phyloP scores from a whole-genome alignment of 345 rosid species.

The Clarkia xantiana region DNA sequence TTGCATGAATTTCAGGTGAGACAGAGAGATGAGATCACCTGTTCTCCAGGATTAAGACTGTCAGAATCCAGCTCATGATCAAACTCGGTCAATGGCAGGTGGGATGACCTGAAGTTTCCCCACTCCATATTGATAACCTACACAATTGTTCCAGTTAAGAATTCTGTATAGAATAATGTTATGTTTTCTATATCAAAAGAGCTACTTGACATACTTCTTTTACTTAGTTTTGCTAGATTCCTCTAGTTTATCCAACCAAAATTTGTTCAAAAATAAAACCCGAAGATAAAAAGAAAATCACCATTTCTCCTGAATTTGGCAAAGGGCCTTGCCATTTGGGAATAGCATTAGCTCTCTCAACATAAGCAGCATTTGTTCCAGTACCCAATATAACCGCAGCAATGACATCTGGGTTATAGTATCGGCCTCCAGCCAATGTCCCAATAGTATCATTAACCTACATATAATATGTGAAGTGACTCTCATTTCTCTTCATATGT shows the following conservation, averaged over 20 bases:
- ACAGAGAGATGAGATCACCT: constrained; percentile 28
- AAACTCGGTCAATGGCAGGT: constrained; percentile 55
- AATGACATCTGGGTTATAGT: constrained; percentile 41
- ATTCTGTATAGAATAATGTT: too few species aligned
- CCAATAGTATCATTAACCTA: constrained; percentile 89
- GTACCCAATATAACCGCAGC: constrained; percentile 91
- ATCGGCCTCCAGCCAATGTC: constrained; percentile 86
- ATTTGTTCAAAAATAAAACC: background rate
- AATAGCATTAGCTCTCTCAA: constrained; percentile 63
- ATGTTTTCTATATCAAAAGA: too few species aligned
- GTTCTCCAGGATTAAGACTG: constrained; percentile 65
- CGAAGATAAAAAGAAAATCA: constrained; percentile 6
- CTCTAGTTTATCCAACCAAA: too few species aligned
- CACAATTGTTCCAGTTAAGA: background rate
- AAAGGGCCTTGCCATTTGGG: constrained; percentile 79
- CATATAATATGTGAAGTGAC: too few species aligned
- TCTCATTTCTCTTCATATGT: too few species aligned
- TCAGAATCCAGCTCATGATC: constrained; percentile 41
- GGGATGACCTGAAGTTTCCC: constrained; percentile 61
- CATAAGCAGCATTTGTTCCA: constrained; percentile 85
- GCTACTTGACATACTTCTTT: too few species aligned
- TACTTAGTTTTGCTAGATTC: too few species aligned
- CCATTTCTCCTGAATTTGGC: constrained; percentile 86
- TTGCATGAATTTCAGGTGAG: too few species aligned
- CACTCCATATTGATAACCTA: constrained; percentile 83